Base-by-base conservation (phyloP, 108 stramenopile species). In the Nitzschia sp. region DNA sequence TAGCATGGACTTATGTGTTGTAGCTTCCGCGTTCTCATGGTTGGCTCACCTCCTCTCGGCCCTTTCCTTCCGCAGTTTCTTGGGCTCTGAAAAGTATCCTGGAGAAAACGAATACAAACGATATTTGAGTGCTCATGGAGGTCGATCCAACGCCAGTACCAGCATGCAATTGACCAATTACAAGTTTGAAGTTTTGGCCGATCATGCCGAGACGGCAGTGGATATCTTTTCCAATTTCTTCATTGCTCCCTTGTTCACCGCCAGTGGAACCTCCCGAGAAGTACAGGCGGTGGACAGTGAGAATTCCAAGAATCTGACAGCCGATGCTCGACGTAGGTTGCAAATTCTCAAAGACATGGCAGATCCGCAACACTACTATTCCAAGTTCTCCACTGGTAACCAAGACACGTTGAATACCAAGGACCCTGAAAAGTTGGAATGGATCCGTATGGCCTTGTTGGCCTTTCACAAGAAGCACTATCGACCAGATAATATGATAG, bases 141-240 rank as follows among this genome's bases (percentile, higher is more conserved):
- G 95, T 9, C 79, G 83, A 38, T 79, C 75, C 54, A 96, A 96
- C 76, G 95, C 95, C 10, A 87, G 78, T 34, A 96, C 95, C 3
- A 75, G 69, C 26, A 80, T 88, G 85, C 85, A 83, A n/a, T n/a
- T 52, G 7, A 96, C 95, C 14, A 86, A 82, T 8, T 96, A 85
- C 72, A 90, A 94, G 73, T 91, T 92, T 56, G 91, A 93, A 60
- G 84, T 92, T 6, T 53, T 88, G 63, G 88, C 91, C 17, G 82
- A 77, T 15, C 70, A 82, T 67, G 87, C 82, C 37, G 91, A 92
- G 57, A 77, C 73, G 12, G 91, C 87, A 0, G 55, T 91, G 51
- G 91, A 93, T 63, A 86, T 88, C 39, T 96, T 96, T 81, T 66
- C 76, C 62, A 72, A 90, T 51, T 90, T 89, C 77, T 94, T 96